Base-by-base conservation (phyloP, 2,329 filamentous ascomycete genomes). In the Alternaria incomplexa region DNA sequence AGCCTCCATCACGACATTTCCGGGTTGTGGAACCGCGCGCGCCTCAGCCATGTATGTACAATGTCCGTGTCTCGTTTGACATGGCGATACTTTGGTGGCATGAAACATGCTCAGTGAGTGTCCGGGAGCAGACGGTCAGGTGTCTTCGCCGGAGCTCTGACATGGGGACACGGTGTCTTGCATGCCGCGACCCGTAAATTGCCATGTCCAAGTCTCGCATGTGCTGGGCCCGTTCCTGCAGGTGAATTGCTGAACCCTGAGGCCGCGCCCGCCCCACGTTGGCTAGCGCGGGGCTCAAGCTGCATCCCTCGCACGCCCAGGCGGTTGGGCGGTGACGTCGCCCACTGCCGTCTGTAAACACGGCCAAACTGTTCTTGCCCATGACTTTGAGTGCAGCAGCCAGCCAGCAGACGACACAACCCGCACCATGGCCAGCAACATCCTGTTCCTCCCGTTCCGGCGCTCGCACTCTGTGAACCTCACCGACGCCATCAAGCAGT, bases 371-470 rank as follows among this genome's bases (percentile, higher is more conserved):
- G 44, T 58, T 56, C 50, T 43, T 36, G 28, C 44, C 36, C 57
- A 77, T 76, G 73, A 70, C 71, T 50, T 75, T 77, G 61, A 68
- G 73, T 69, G 22, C 6, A 46, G 32, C 2, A 36, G 44, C 17
- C 8, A 11, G 11, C 8, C 23, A 17, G 12, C 20, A 22, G 9
- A 32, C 36, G 10, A 13, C 15, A 26, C 36, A 45, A 51, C 30
- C 48, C 40, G 61, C 48, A 56, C 11, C 5, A 72, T 77, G 68
- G 32, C 57, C 63, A 82, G 81, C 56, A 91, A 89, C 78, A 89
- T 92, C 67, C 87, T 97, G 59, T 89, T 90, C 77, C 85, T 97
- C 66, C 94, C 95, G 9, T 98, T 98, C 81, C 93, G 95, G 73
- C 92, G 90, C 77, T 95, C 93, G 55, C 89, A 91, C 67, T 86